Percentiles rank a stretch among this genome's conserved stretches.
Conservation (phyloP, 2,329 filamentous ascomycete genomes). For the Colletotrichum gloeosporioides region DNA sequence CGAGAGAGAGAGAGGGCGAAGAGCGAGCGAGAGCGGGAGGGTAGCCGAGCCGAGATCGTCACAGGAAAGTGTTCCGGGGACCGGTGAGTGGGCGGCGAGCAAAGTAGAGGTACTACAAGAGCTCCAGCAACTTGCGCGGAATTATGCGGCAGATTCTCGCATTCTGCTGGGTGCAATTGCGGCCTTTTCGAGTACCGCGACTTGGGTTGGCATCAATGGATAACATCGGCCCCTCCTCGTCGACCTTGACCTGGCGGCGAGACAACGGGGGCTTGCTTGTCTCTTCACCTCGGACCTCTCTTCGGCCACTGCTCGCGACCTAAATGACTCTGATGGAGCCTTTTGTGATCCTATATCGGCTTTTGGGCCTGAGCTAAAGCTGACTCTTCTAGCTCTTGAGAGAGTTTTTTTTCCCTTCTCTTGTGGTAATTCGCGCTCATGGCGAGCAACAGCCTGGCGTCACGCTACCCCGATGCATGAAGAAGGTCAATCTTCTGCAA, state of each 20-base stretch:
- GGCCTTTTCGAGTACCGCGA: constrained; percentile 6
- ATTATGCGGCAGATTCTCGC: not conserved
- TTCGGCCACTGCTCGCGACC: constrained; percentile 1
- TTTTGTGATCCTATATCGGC: constrained; percentile 18
- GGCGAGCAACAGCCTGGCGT: not conserved
- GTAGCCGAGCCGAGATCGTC: constrained; percentile 20
- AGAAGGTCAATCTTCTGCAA: constrained; percentile 18
- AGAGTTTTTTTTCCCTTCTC: not conserved
- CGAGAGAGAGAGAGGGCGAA: not conserved
- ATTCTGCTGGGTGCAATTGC: not conserved
- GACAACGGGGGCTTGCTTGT: not conserved
- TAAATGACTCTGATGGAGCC: constrained; percentile 6
- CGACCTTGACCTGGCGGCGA: not conserved
- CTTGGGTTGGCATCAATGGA: not conserved
- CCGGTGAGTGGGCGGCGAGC: not conserved
- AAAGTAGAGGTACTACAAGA: constrained; percentile 9
- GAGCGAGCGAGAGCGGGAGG: constrained; percentile 1
- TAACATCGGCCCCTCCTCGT: not conserved
- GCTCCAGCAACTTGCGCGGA: not conserved
- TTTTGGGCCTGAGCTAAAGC: not conserved
- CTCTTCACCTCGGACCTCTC: constrained; percentile 12
- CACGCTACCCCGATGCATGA: not conserved
- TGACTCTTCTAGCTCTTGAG: not conserved
- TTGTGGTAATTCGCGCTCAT: not conserved
- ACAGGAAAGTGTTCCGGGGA: constrained; percentile 9